Base-by-base conservation (phyloP, 768 basidiomycete species). In the Mycena alexandri region DNA sequence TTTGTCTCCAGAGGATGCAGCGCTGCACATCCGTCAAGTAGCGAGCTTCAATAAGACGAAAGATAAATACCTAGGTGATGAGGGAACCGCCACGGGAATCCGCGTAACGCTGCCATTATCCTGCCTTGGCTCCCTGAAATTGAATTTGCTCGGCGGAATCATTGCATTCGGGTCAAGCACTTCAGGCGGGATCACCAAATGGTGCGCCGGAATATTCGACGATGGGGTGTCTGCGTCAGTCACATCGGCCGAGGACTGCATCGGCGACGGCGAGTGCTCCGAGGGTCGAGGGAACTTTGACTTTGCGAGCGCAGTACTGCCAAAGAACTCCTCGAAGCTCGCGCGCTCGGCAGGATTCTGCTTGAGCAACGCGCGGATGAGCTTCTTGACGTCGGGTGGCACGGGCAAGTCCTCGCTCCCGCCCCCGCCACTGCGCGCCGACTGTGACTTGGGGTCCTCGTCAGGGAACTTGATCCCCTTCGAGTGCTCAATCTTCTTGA, bases 381-480 rank as follows among this genome's bases (percentile, higher is more conserved):
- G 89, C 36, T 86, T 85, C 80, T 99, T 99, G 77, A 99, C 97
- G 10, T 78, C 74, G 3, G 95, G 88, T 10, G 97, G 94, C 4
- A 78, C 67, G 1, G 82, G 81, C 10, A 82, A 79, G n/a, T 86
- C 75, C 51, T 86, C 84, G 52, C 86, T 87, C 9, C 84, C 85
- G 2, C 84, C 84, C 0, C 81, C 80, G 13, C 81, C 67, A 4
- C 2, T 41, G 11, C 47, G 36, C 42, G 46, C 36, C 78, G 10
- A 73, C 78, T 53, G 84, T 82, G n/a, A 82, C 77, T n/a, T 82
- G 5, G 89, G 85, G 54, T 93, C 93, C 75, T 98, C 96, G 74
- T 98, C 97, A 0, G 97, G 97, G 70, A 98, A 99, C 78, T 90
- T 93, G 75, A 98, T 89, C 34, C 93, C 93, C 75, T 93, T 94